A percentile compares a stretch with the other conserved stretches of the same genome.
Conservation (phyloP, 2,329 filamentous ascomycete species). For the Alternaria triticimaculans region DNA sequence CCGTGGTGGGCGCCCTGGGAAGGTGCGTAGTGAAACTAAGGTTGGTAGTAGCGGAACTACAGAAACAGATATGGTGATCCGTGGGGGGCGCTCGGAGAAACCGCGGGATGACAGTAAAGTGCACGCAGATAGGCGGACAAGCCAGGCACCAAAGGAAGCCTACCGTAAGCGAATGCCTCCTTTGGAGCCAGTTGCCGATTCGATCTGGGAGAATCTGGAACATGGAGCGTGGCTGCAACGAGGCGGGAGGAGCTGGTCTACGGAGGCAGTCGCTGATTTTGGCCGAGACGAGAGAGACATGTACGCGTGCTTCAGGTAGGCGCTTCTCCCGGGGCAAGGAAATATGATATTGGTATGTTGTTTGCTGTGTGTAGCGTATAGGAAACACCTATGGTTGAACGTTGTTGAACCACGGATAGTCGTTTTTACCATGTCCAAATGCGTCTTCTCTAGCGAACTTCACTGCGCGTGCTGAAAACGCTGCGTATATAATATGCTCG, state of each 20-base stretch:
- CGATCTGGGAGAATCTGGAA: neutral
- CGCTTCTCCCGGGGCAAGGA: neutral
- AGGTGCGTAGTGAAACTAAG: neutral
- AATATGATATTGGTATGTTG: neutral
- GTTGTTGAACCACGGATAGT: neutral
- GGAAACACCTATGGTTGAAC: neutral
- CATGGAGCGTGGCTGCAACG: neutral
- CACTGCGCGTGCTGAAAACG: neutral
- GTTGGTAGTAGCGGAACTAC: neutral
- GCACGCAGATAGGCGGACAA: neutral
- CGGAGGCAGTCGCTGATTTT: neutral
- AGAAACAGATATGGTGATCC: neutral
- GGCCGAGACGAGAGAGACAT: neutral
- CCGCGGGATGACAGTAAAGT: neutral
- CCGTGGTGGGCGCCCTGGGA: neutral
- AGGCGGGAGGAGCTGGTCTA: neutral
- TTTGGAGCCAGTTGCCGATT: neutral
- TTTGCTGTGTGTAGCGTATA: neutral
- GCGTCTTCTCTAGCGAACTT: neutral
- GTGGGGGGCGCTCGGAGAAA: neutral
- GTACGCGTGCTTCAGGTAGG: neutral
- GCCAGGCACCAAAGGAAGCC: neutral
- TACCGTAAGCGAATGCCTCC: neutral
- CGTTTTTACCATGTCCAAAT: neutral
- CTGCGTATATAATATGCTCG: neutral